Base-by-base conservation (phyloP, 345 rosid species). In the Hibiscus mutabilis region DNA sequence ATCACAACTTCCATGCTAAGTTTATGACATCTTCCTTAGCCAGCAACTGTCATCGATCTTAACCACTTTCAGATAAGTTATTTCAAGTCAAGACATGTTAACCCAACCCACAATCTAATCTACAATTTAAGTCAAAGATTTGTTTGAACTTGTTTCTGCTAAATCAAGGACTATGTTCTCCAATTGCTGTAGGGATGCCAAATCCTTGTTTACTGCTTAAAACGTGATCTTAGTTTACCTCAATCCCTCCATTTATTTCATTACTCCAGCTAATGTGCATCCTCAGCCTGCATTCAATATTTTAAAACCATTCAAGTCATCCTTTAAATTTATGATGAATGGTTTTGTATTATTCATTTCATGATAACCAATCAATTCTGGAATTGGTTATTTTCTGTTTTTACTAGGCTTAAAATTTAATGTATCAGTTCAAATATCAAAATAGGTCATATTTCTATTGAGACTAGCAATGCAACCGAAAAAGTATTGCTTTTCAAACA, bases 171-270 rank as follows among this genome's bases (percentile, higher is more conserved):
- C 31, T 10, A 13, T 21, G 16, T 12, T 65, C 69, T 33, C 46
- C 7, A 62, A 33, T 5, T 35, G 66, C 21, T 61, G 46, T 61
- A 15, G 24, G 46, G 46, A 61, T 42, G 12, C 25, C 29, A 21
- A 64, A 40, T 64, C 31, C 68, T 64, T 64, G n/a, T 64, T 64
- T 64, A 11, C 29, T 11, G 27, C 16, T 64, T 21, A 64, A 64
- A 29, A 40, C 12, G 29, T 5, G 52, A 64, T 64, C 18, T 40
- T 64, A n/a, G 27, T 10, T 40, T 37, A 18, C 31, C 53, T 13
- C 16, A 64, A 42, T 0, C 33, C 66, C 21, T n/a, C 35, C 44
- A 5, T 1, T 18, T 31, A 40, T 37, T 40, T 63, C 40, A 19
- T 37, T 37, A 19, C 47, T 60, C 67, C 68, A 62, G 47, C 66